Base-by-base conservation (phyloP, 495 filamentous ascomycete species). In the Podospora australis region DNA sequence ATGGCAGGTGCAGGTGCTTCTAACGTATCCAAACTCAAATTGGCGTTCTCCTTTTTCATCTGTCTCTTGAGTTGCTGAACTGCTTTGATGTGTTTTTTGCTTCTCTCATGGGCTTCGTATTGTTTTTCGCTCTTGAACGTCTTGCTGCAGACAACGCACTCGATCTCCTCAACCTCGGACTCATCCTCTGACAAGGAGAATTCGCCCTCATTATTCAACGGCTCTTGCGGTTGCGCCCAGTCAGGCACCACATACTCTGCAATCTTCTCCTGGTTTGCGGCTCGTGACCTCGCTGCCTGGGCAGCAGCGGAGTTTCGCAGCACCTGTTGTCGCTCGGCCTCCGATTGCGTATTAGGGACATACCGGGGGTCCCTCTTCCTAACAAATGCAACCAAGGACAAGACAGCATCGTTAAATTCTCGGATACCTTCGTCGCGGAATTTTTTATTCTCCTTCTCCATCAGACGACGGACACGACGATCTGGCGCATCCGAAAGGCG, bases 361-460 rank as follows among this genome's bases (percentile, higher is more conserved):
- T 85, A 95, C 44, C 92, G 81, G 0, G 88, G 88, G 56, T 99
- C 92, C 22, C 92, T 79, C 69, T 95, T 96, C 52, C 85, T 85
- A n/a, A 90, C 84, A 65, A 97, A 96, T 9, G 81, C 75, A 10
- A 97, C 88, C 11, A 99, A 77, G 1, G 84, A 86, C 38, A 76
- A 61, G n/a, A 99, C 90, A 9, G 87, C 84, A 53, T 95, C 88
- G 67, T 96, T 97, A 69, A 91, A 97, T 48, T 96, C 86, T 34
- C 84, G 79, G 23, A 88, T 80, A 2, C 79, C 87, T 29, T 87
- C 85, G 7, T 95, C 88, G 48, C 92, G 76, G n/a, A 86, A 66
- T 35, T 81, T 82, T 54, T 81, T 87, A 64, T 99, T 99, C 66
- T 96, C 90, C 63, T 95, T 95, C 62, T 96, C 94, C 81, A 97